phyloP scores from a whole-genome alignment of 179 eudicot species.

The Nepenthes alata region DNA sequence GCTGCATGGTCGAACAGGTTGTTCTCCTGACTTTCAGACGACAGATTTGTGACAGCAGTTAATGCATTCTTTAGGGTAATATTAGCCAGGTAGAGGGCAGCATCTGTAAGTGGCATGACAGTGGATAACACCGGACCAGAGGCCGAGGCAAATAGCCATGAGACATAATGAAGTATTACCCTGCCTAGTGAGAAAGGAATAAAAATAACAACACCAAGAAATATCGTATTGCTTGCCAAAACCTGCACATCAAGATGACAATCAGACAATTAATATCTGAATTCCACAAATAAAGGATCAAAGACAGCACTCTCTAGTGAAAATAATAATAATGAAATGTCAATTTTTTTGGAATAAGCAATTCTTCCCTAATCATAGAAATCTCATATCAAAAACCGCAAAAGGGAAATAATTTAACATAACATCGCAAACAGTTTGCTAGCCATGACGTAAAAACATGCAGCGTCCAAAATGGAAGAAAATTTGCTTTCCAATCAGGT shows the following conservation, averaged over 20 bases:
- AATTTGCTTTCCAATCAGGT: too few species aligned
- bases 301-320: background rate
- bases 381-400: too few species aligned
- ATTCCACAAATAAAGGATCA: background rate
- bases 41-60: conserved; percentile 62
- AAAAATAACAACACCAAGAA: conserved; percentile 83
- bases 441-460: too few species aligned
- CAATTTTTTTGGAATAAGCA: too few species aligned
- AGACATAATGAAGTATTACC: conserved; percentile 58
- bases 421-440: too few species aligned
- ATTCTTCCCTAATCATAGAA: too few species aligned
- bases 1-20: conserved; percentile 43
- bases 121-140: conserved; percentile 58
- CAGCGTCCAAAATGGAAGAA: too few species aligned
- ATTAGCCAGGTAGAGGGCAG: conserved; percentile 74
- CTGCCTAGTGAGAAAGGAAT: conserved; percentile 88
- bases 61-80: conserved; percentile 68
- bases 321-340: too few species aligned
- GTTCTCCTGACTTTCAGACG: conserved; percentile 38
- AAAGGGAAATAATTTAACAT: too few species aligned
- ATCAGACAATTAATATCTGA: conserved; percentile 4
- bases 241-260: conserved; percentile 43
- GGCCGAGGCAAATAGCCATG: conserved; percentile 67
- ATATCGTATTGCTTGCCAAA: conserved; percentile 96
- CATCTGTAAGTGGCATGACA: conserved; percentile 63